Percentiles rank a stretch among this genome's conserved stretches.
These are phyloP conservation scores for Colletotrichum falcatum DNA, from an alignment of 2,329 filamentous ascomycete genomes.

Conservation along the genomic window DNA sequence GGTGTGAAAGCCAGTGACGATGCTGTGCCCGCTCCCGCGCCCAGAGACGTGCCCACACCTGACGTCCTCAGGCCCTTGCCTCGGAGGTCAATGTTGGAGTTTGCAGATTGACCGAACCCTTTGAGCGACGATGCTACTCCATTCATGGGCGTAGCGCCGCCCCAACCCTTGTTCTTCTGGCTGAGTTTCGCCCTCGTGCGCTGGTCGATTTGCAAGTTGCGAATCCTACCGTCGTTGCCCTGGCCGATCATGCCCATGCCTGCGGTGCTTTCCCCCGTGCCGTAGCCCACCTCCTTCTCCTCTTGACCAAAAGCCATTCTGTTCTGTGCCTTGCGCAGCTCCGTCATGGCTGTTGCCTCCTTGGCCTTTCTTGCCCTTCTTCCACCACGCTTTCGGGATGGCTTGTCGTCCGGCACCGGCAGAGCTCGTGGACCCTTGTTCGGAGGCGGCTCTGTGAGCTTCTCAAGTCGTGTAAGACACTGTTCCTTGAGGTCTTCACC, in stretches of 20 bases:
- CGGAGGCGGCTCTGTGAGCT: conserved; percentile 89
- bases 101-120: conserved; percentile 76
- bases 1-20: conserved; percentile 94
- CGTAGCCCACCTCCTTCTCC: conserved; percentile 93
- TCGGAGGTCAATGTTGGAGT: conserved; percentile 75
- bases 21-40: conserved; percentile 69
- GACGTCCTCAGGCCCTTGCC: conserved; percentile 84
- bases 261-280: conserved; percentile 83
- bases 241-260: conserved; percentile 97
- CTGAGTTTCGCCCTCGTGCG: conserved; percentile 92
- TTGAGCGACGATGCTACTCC: conserved; percentile 85
- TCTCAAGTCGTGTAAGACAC: conserved; percentile 88
- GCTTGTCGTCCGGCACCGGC: conserved; percentile 95
- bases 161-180: conserved; percentile 97
- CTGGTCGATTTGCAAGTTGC: conserved; percentile 89
- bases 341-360: conserved; percentile 96
- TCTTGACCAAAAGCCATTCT: conserved; percentile 96
- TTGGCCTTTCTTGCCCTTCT: conserved; percentile 92
- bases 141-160: conserved; percentile 72
- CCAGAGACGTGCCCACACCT: conserved; percentile 80
- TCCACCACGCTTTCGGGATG: conserved; percentile 90
- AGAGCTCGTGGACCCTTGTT: conserved; percentile 90
- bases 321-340: conserved; percentile 95
- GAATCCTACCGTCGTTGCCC: conserved; percentile 87
- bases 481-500: conserved; percentile 86